A percentile compares a stretch with the other conserved stretches of the same genome.
Evolutionary conservation across 1,284 basidiomycete genomes (phyloP).

Genomic region (Coniophora puteana): DNA sequence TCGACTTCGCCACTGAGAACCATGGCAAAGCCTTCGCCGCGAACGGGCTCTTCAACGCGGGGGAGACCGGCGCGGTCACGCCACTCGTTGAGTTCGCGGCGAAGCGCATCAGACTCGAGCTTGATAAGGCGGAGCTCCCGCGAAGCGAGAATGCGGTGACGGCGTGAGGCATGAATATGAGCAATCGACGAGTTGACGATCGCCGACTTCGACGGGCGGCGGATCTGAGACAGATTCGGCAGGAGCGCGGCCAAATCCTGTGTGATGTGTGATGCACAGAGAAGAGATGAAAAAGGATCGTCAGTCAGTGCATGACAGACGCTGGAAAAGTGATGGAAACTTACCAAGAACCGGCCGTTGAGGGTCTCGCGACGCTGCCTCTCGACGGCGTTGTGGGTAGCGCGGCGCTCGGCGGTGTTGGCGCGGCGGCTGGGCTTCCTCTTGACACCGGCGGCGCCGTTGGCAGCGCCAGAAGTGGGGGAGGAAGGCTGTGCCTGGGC

Average conservation of each 20-base stretch:
- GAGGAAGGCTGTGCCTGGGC: constrained; percentile 13
- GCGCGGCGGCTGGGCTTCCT: constrained; percentile 80
- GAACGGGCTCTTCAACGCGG: constrained; percentile 63
- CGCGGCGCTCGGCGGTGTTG: constrained; percentile 91
- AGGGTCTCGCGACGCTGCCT: constrained; percentile 87
- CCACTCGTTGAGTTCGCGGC: constrained; percentile 87
- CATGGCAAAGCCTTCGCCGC: constrained; percentile 66
- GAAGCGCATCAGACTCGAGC: constrained; percentile 74
- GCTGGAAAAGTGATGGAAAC: constrained; percentile 28
- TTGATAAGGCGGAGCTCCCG: constrained; percentile 75
- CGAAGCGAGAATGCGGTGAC: constrained; percentile 75
- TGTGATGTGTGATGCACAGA: constrained; percentile 16
- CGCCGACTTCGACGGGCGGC: constrained; percentile 89
- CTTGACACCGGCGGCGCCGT: constrained; percentile 36
- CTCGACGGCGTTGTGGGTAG: constrained; percentile 94
- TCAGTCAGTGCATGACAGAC: constrained; percentile 8
- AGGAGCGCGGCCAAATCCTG: constrained; percentile 86
- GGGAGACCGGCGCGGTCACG: constrained; percentile 69
- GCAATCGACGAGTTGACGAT: constrained; percentile 93
- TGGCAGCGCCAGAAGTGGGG: constrained; percentile 24
- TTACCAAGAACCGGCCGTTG: constrained; percentile 83
- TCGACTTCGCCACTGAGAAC: constrained; percentile 68
- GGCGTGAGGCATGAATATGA: constrained; percentile 77
- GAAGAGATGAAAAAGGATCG: constrained; percentile 7
- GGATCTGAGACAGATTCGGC: constrained; percentile 85